Conservation (phyloP, 768 basidiomycete species). For the Termitomyces sp. region DNA sequence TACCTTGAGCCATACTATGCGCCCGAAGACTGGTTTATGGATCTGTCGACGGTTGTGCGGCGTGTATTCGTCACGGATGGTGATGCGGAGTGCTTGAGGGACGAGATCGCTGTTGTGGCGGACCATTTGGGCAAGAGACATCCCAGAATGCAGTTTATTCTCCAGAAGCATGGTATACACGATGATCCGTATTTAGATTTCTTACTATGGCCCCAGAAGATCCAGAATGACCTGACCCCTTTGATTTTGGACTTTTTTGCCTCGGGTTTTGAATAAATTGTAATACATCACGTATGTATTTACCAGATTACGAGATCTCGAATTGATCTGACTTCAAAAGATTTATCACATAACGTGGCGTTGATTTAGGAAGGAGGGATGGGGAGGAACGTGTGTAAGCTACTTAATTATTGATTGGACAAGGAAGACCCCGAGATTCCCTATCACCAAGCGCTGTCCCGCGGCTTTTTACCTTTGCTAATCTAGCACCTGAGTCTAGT, state of each 20-base stretch:
- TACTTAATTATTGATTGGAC: no score
- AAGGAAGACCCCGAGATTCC: no score
- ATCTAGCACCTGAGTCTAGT: no score
- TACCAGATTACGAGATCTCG: not conserved
- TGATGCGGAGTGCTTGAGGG: conserved; percentile 30
- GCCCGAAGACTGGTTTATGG: conserved; percentile 31
- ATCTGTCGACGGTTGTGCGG: conserved; percentile 26
- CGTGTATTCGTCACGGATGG: conserved; percentile 36
- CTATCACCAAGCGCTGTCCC: no score
- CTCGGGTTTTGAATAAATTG: conserved; percentile 1
- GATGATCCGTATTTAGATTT: conserved; percentile 35
- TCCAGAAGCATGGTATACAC: conserved; percentile 34
- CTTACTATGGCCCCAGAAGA: conserved; percentile 16
- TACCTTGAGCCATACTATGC: conserved; percentile 31
- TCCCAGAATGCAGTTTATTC: conserved; percentile 17
- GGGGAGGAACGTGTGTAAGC: no score
- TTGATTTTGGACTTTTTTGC: conserved; percentile 20
- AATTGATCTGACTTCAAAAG: not conserved
- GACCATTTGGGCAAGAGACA: conserved; percentile 22
- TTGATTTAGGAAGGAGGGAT: no score
- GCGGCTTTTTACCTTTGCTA: no score
- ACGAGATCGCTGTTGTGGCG: conserved; percentile 26
- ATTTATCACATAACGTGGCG: not conserved
- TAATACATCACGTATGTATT: not conserved
- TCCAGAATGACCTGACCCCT: conserved; percentile 19